A percentile compares a stretch with the other conserved stretches of the same genome.
phyloP scores from a whole-genome alignment of 1,284 basidiomycete genomes.

The Kwoniella shivajii region DNA sequence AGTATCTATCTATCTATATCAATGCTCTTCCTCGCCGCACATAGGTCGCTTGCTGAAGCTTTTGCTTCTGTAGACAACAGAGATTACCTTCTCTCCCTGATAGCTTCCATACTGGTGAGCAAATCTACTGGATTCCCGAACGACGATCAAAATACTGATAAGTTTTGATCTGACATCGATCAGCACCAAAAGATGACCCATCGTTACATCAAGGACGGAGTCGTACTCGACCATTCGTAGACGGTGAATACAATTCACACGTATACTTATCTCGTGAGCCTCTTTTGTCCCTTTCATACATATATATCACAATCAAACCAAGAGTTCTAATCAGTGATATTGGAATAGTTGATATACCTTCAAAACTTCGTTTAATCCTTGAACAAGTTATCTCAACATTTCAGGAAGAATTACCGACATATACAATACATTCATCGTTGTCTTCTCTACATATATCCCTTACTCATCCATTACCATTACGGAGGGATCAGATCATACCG shows the following conservation, averaged over 20 bases:
- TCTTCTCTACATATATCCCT: conserved; percentile 49
- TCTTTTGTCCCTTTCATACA: background rate
- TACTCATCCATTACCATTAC: conserved; percentile 49
- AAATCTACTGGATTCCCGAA: background rate
- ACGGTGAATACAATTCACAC: conserved; percentile 52
- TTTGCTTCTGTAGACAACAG: conserved; percentile 4
- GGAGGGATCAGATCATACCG: conserved; percentile 35
- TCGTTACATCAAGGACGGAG: conserved; percentile 45
- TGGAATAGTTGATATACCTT: too few relatives aligned
- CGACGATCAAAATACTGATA: too few relatives aligned
- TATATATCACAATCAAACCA: background rate
- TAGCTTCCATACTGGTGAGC: conserved; percentile 14
- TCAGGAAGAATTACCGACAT: conserved; percentile 7
- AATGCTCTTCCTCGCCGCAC: background rate
- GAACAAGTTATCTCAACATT: conserved; percentile 17
- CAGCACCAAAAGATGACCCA: conserved; percentile 43
- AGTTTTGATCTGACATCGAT: too few relatives aligned
- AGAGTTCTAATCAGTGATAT: conserved; percentile 20
- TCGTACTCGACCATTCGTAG: conserved; percentile 48
- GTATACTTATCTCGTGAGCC: conserved; percentile 45
- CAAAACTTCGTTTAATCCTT: conserved; percentile 18
- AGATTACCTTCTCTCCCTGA: conserved; percentile 18
- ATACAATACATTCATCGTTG: conserved; percentile 28
- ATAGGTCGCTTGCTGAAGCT: too few relatives aligned
- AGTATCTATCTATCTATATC: background rate